A percentile compares a stretch with the other conserved stretches of the same genome.
These are phyloP conservation scores for Xylaria sp. DNA, from an alignment of 2,329 filamentous ascomycete genomes.

Conservation along the genomic window DNA sequence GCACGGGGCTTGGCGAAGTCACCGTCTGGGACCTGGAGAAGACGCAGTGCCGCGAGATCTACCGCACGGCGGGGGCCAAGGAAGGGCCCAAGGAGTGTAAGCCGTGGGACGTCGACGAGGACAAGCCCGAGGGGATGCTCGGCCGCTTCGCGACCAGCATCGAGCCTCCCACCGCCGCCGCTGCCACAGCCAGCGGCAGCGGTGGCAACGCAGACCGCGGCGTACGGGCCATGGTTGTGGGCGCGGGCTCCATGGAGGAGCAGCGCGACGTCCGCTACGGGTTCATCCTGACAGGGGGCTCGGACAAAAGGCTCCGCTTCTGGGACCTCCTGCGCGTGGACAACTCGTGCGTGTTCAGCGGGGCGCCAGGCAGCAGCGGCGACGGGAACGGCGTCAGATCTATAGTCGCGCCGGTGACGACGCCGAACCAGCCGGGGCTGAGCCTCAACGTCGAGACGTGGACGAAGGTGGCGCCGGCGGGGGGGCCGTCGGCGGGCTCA, in stretches of 20 bases:
- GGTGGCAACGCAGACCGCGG: conserved; percentile 64
- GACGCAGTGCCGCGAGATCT: conserved; percentile 84
- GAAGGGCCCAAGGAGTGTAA: conserved; percentile 70
- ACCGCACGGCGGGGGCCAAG: conserved; percentile 68
- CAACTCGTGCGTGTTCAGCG: conserved; percentile 78
- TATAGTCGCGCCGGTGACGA: conserved; percentile 66
- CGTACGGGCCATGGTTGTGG: conserved; percentile 75
- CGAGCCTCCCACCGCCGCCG: conserved; percentile 58
- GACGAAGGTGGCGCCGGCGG: conserved; percentile 45
- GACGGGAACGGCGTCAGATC: conserved; percentile 74
- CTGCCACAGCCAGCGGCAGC: too few species aligned
- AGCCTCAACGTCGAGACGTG: conserved; percentile 68
- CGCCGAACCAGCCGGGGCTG: conserved; percentile 50
- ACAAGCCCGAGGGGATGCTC: conserved; percentile 84
- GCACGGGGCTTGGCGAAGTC: conserved; percentile 84
- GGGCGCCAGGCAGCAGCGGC: conserved; percentile 66
- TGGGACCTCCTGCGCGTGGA: conserved; percentile 87
- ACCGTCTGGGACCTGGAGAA: conserved; percentile 97
- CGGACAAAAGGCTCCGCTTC: conserved; percentile 88
- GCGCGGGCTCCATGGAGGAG: conserved; percentile 70
- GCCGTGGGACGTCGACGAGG: conserved; percentile 87
- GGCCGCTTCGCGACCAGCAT: conserved; percentile 78
- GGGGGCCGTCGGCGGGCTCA: conserved; percentile 33
- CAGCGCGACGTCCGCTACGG: conserved; percentile 74
- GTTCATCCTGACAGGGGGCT: conserved; percentile 85